Percentiles rank a stretch among this genome's conserved stretches.
Conservation (phyloP, 768 basidiomycete species). For the Phlebiopsis flavidoalba region DNA sequence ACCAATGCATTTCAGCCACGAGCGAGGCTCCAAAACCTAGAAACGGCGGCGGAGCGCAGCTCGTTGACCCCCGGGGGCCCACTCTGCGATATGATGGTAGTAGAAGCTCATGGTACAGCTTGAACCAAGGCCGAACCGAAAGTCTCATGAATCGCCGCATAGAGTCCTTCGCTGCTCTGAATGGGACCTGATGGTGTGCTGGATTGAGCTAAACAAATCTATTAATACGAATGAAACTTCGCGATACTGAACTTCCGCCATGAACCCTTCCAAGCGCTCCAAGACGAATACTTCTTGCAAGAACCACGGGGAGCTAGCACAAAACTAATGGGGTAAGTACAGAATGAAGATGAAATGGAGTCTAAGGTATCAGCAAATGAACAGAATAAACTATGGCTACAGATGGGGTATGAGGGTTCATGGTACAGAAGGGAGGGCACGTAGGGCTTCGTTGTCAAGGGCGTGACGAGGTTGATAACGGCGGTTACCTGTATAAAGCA, state of each 20-base stretch:
- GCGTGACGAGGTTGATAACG: slow-evolving; percentile 63
- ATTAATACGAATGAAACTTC: background rate
- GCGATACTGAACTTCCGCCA: background rate
- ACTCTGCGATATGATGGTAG: background rate
- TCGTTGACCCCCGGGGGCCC: too few species aligned
- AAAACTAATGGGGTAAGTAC: background rate
- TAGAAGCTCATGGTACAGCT: background rate
- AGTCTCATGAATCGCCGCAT: background rate
- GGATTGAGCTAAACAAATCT: background rate
- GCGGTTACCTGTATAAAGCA: slow-evolving; percentile 56
- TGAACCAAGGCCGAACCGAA: background rate
- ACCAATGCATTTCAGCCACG: background rate
- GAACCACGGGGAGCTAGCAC: background rate
- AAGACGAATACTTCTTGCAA: background rate
- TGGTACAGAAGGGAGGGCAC: slow-evolving; percentile 22
- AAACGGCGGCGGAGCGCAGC: background rate
- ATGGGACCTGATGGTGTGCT: background rate
- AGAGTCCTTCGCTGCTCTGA: background rate
- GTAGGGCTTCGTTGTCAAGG: slow-evolving; percentile 65
- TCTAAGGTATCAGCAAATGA: background rate
- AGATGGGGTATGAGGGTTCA: background rate
- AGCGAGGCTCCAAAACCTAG: background rate
- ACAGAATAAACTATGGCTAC: background rate
- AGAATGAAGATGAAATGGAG: too few species aligned
- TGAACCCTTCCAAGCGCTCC: background rate